Percentiles rank a stretch among this genome's conserved stretches.
Evolutionary conservation across 2,329 filamentous ascomycete species (phyloP).

Genomic region (Colletotrichum ledebouriae): DNA sequence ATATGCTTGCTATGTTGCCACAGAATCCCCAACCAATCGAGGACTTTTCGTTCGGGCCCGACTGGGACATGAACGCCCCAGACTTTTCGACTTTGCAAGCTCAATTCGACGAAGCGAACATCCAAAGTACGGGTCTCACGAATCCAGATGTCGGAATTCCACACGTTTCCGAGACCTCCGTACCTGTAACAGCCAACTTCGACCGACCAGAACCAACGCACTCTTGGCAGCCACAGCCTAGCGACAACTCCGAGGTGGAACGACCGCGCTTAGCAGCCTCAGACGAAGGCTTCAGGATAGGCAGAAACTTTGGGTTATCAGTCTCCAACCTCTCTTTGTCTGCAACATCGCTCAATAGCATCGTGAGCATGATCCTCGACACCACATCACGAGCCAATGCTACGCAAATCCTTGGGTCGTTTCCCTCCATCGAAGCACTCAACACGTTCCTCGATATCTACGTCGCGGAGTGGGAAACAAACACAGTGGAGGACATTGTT

Average conservation of each 20-base stretch:
- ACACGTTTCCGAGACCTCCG: background rate
- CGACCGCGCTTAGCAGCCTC: slow-evolving; percentile 1
- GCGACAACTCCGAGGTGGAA: slow-evolving; percentile 17
- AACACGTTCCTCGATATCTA: slow-evolving; percentile 9
- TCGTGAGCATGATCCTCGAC: slow-evolving; percentile 23
- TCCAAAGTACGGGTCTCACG: too few relatives aligned
- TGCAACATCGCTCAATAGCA: background rate
- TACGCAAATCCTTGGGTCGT: background rate
- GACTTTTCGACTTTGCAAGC: background rate
- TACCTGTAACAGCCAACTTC: too few relatives aligned
- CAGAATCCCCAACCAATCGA: too few relatives aligned
- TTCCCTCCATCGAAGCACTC: slow-evolving; percentile 5
- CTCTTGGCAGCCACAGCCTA: slow-evolving; percentile 9
- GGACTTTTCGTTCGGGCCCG: background rate
- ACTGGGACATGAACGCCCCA: background rate
- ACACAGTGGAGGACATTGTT: slow-evolving; percentile 1
- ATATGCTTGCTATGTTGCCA: too few relatives aligned
- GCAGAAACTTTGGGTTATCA: background rate
- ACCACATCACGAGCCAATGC: slow-evolving; percentile 9
- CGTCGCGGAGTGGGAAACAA: background rate
- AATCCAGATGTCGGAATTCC: background rate
- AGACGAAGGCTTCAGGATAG: background rate
- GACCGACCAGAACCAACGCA: background rate
- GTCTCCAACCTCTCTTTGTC: background rate
- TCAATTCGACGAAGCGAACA: background rate